Base-by-base conservation (phyloP, 2,329 filamentous ascomycete species). In the Fusarium hainanense region DNA sequence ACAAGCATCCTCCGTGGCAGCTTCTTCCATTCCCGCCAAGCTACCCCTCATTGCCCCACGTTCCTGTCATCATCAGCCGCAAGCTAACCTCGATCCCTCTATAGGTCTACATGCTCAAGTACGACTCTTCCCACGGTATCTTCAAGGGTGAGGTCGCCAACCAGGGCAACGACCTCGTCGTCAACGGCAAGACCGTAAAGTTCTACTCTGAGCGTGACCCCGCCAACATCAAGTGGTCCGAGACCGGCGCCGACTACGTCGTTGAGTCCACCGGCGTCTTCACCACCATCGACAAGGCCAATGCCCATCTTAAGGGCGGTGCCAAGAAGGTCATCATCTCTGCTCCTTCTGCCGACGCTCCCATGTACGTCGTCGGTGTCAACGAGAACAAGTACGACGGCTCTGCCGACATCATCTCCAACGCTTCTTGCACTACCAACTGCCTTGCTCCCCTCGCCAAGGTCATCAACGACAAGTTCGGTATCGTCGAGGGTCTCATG, bases 351-450 rank as follows among this genome's bases (percentile, higher is more conserved):
- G 92, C 92, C 76, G 96, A 99, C 87, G 96, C 96, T 80, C 95
- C 95, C 82, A 99, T 99, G 96, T 99, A 97, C 90, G 96, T 99
- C 82, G 97, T 98, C 91, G 96, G 96, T 82, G 96, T 99, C 87
- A 99, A 98, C 90, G 88, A 98, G 86, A 89, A 94, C 83, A 88
- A 85, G 78, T 98, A 98, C 91, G 95, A 93, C 84, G 90, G 92
- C 82, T 92, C 92, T 82, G 89, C 96, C 83, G 87, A 93, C 78
- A 91, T 99, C 83, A 93, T 98, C 87, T 98, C 96, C 87, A 99
- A 99, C 88, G 96, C 96, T 78, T 98, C 96, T 77, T 98, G 96
- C 93, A 99, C 96, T 84, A 98, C 96, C 89, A 99, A 99, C 93
- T 98, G 96, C 91, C 87, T 99, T 85, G 96, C 96, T 84, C 96